phyloP scores from a whole-genome alignment of 129 eudicot genomes.

The Artemisia annua region DNA sequence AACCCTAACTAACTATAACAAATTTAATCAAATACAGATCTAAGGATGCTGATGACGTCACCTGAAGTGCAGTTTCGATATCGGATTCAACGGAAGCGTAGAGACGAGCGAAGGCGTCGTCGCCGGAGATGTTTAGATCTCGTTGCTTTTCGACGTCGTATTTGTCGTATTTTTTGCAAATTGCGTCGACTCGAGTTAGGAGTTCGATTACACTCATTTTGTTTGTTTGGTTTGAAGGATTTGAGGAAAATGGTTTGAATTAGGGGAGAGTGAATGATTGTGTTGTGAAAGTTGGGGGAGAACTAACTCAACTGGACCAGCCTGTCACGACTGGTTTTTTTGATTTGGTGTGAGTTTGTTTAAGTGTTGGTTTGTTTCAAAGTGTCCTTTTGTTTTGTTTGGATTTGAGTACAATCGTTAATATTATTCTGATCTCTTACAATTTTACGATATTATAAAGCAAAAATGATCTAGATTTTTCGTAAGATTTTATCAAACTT shows the following conservation, averaged over 20 bases:
- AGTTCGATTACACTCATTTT: conserved; percentile 88
- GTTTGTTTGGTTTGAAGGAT: conserved; percentile 10
- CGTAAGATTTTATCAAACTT: too few relatives aligned
- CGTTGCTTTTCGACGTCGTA: conserved; percentile 84
- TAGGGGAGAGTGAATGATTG: conserved; percentile 23
- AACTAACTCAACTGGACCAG: conserved; percentile 19
- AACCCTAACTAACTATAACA: conserved; percentile 39
- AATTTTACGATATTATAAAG: too few relatives aligned
- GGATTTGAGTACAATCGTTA: too few relatives aligned
- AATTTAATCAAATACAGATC: conserved; percentile 30
- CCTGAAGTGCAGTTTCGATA: conserved; percentile 85
- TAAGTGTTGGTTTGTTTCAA: too few relatives aligned
- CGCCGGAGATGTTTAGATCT: conserved; percentile 81
- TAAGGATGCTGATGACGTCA: neutral
- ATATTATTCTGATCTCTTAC: too few relatives aligned
- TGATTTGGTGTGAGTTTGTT: neutral
- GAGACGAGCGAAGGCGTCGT: conserved; percentile 92
- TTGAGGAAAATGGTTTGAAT: conserved; percentile 23
- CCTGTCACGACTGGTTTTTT: conserved; percentile 25
- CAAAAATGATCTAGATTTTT: too few relatives aligned
- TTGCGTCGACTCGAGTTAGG: conserved; percentile 85
- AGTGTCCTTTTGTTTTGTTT: too few relatives aligned
- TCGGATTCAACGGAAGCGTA: conserved; percentile 82
- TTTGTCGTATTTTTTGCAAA: conserved; percentile 91
- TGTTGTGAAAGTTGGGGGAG: neutral